Conservation (phyloP, 352 stramenopile genomes). For the Aphanomyces astaci region DNA sequence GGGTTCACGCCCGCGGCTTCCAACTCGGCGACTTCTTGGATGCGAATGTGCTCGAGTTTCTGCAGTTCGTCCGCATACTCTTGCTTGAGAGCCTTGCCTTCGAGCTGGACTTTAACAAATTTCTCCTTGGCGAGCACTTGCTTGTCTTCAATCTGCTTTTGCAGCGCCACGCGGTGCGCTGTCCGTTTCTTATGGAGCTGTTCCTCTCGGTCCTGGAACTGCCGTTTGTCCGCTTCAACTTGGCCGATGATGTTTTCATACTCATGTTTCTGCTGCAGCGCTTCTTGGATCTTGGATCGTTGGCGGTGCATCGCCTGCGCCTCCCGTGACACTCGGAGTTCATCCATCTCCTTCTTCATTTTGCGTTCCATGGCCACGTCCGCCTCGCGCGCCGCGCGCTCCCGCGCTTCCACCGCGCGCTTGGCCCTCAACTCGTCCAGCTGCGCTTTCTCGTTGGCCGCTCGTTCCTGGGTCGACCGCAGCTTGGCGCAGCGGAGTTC, state of each 20-base stretch:
- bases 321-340: conserved; percentile 55
- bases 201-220: conserved; percentile 42
- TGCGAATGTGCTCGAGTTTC: conserved; percentile 82
- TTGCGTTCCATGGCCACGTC: conserved; percentile 78
- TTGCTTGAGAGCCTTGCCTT: conserved; percentile 63
- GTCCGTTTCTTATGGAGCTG: conserved; percentile 56
- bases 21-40: conserved; percentile 85
- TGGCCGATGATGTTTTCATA: conserved; percentile 85
- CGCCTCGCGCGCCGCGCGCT: conserved; percentile 79
- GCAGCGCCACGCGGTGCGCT: conserved; percentile 71
- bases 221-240: conserved; percentile 37
- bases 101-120: conserved; percentile 56
- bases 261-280: conserved; percentile 75
- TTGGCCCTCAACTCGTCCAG: conserved; percentile 89
- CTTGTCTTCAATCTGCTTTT: conserved; percentile 88
- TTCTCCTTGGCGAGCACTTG: conserved; percentile 59
- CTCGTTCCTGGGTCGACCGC: conserved; percentile 78
- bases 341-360: conserved; percentile 78
- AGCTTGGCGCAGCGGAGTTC: conserved; percentile 69
- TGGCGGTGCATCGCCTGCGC: conserved; percentile 64
- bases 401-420: conserved; percentile 79
- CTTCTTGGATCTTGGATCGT: conserved; percentile 60
- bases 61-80: conserved; percentile 71
- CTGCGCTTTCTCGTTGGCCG: conserved; percentile 80
- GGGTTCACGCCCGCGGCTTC: conserved; percentile 83